Conservation (phyloP, 2,329 filamentous ascomycete species). For the Teratosphaeria nubilosa region DNA sequence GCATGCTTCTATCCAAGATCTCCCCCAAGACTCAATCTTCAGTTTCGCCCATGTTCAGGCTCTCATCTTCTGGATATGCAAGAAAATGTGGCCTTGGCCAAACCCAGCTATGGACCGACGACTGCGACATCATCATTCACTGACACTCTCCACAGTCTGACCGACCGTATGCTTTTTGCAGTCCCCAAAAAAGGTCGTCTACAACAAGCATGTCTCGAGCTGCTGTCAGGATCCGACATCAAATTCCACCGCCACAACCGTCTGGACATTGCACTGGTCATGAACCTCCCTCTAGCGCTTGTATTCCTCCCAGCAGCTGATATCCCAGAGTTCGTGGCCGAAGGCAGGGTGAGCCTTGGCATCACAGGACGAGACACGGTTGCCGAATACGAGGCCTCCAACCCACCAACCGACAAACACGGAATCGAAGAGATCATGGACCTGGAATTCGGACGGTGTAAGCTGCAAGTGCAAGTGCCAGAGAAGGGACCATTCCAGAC, state of each 20-base stretch:
- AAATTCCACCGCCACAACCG: conserved; percentile 92
- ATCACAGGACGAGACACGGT: conserved; percentile 94
- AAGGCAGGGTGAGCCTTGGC: conserved; percentile 84
- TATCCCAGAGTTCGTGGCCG: conserved; percentile 93
- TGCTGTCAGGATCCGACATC: conserved; percentile 87
- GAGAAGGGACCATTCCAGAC: conserved; percentile 64
- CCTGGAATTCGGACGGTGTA: conserved; percentile 81
- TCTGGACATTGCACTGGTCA: conserved; percentile 93
- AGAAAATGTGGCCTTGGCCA: background rate
- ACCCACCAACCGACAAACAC: conserved; percentile 37
- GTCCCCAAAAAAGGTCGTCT: conserved; percentile 99
- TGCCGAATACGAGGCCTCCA: conserved; percentile 58
- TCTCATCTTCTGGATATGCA: background rate
- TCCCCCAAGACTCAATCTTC: background rate
- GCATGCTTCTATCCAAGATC: background rate
- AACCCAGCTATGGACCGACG: background rate
- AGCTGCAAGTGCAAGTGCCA: conserved; percentile 93
- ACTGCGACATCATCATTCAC: background rate
- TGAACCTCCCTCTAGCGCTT: conserved; percentile 90
- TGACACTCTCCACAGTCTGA: conserved; percentile 46
- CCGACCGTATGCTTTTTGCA: conserved; percentile 87
- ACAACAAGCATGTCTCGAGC: conserved; percentile 75
- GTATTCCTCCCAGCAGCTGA: conserved; percentile 95
- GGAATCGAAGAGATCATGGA: conserved; percentile 82
- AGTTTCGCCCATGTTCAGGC: background rate